These are phyloP conservation scores for Testicularia cyperi DNA, from an alignment of 1,284 basidiomycete species.

Conservation along the genomic window DNA sequence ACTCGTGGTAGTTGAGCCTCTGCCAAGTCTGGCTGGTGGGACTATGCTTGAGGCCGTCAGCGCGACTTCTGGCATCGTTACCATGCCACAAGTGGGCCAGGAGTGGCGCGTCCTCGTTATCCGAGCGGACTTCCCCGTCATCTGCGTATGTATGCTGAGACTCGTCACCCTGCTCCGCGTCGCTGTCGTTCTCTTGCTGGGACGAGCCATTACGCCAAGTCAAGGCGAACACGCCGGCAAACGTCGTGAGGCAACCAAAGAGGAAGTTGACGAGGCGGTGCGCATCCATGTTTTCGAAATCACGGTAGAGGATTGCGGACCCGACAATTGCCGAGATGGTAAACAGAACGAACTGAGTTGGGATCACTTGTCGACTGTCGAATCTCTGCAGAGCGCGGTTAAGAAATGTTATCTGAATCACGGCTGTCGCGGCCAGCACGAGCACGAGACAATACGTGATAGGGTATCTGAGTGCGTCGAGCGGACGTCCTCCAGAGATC, in stretches of 20 bases:
- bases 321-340: conserved; percentile 79
- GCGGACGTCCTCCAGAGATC: conserved; percentile 37
- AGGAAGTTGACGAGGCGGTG: conserved; percentile 82
- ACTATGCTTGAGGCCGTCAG: too few relatives aligned
- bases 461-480: conserved; percentile 44
- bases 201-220: conserved; percentile 27
- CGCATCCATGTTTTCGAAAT: conserved; percentile 68
- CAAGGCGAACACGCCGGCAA: conserved; percentile 74
- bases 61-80: not conserved
- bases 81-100: conserved; percentile 14
- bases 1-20: not conserved
- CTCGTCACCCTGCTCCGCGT: not conserved
- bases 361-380: conserved; percentile 61
- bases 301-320: conserved; percentile 87
- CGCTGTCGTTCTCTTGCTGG: not conserved
- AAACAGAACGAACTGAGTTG: conserved; percentile 86
- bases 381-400: conserved; percentile 66
- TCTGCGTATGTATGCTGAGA: not conserved
- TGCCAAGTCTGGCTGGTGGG: conserved; percentile 4
- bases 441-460: conserved; percentile 61
- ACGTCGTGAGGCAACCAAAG: conserved; percentile 79
- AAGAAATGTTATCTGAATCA: conserved; percentile 86
- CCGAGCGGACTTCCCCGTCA: not conserved
- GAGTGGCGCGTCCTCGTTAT: not conserved
- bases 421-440: conserved; percentile 75